phyloP scores from a whole-genome alignment of 441 rosid genomes.

The Gossypium schwendimanii region DNA sequence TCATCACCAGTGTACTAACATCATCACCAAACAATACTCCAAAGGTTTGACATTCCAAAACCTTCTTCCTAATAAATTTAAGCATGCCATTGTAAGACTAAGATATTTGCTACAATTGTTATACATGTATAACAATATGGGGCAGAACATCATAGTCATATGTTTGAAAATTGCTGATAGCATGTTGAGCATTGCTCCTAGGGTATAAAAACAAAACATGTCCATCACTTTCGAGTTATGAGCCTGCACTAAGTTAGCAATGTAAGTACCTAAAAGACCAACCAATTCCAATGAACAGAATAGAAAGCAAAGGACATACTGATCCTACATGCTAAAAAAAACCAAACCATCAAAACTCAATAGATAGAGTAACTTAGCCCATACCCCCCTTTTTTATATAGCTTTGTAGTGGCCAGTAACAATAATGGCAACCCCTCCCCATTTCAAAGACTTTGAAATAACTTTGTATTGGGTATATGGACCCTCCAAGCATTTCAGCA shows the following conservation, averaged over 20 bases:
- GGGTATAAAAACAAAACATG: neutral
- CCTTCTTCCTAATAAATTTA: neutral
- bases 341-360: neutral
- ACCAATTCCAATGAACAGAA: neutral
- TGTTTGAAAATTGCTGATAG: neutral
- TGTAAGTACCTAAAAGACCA: neutral
- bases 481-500: conserved; percentile 2
- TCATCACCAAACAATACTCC: neutral
- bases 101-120: neutral
- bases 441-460: neutral
- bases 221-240: neutral
- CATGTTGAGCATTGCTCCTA: neutral
- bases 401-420: neutral
- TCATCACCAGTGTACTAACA: neutral
- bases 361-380: neutral
- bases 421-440: no score
- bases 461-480: conserved; percentile 5
- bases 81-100: neutral
- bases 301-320: neutral
- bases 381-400: neutral
- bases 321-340: neutral
- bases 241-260: no score
- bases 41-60: neutral
- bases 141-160: neutral
- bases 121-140: neutral